Conservation (phyloP, 2,329 filamentous ascomycete genomes). For the Akanthomyces muscarius region DNA sequence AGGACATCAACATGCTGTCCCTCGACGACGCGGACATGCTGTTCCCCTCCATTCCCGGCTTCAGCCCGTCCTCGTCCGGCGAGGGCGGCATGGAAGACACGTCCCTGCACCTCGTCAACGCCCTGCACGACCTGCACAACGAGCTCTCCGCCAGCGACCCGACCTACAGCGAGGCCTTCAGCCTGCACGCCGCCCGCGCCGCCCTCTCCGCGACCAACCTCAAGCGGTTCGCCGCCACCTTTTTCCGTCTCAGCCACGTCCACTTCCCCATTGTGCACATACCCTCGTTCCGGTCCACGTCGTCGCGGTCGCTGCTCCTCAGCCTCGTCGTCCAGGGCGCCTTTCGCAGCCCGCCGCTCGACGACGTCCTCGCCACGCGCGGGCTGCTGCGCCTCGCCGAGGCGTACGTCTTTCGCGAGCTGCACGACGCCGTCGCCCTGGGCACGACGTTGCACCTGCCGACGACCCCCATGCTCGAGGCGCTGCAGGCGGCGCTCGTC, state of each 20-base stretch:
- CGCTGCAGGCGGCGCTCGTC: conserved; percentile 26
- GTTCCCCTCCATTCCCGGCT: not conserved
- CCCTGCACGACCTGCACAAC: conserved; percentile 19
- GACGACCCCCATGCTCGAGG: conserved; percentile 17
- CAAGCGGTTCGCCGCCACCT: conserved; percentile 22
- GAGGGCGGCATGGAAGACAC: conserved; percentile 8
- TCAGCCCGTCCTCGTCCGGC: not conserved
- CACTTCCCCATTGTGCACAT: conserved; percentile 28
- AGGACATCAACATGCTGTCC: conserved; percentile 7
- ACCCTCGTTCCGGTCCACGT: conserved; percentile 22
- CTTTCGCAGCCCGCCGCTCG: conserved; percentile 20
- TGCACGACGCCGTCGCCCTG: conserved; percentile 9
- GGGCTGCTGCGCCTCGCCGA: conserved; percentile 20
- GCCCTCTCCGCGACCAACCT: conserved; percentile 23
- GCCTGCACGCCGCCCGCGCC: conserved; percentile 17
- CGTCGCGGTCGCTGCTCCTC: conserved; percentile 20
- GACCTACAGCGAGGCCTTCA: conserved; percentile 20
- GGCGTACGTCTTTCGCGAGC: conserved; percentile 22
- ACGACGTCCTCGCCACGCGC: conserved; percentile 20
- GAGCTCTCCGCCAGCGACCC: conserved; percentile 17
- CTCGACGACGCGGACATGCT: conserved; percentile 14
- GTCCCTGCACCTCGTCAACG: conserved; percentile 11
- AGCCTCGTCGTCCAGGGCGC: conserved; percentile 22
- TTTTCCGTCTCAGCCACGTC: conserved; percentile 26
- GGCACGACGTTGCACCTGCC: conserved; percentile 12